phyloP scores from a whole-genome alignment of 495 filamentous ascomycete genomes.

The Saxophila tyrrhenica region DNA sequence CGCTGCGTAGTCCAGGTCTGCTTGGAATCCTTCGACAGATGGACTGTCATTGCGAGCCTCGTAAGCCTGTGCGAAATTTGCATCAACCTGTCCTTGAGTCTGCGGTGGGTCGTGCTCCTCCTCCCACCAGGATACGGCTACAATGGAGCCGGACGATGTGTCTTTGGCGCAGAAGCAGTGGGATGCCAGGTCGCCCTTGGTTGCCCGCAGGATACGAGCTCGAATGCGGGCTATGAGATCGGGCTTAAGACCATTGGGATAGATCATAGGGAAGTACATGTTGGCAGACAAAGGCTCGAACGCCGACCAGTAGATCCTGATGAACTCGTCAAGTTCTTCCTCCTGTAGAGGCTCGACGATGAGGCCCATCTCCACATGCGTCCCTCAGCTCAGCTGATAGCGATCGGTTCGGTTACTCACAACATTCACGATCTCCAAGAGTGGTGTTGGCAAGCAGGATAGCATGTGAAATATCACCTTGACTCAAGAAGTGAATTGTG shows the following conservation, averaged over 20 bases:
- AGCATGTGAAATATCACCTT: too few species aligned
- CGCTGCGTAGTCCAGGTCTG: neutral
- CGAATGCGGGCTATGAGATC: neutral
- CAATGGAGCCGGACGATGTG: constrained; percentile 3
- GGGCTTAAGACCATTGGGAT: constrained; percentile 2
- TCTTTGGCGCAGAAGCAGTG: constrained; percentile 10
- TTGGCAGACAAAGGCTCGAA: constrained; percentile 1
- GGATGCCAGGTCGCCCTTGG: constrained; percentile 3
- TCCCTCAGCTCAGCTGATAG: too few species aligned
- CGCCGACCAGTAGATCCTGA: constrained; percentile 7
- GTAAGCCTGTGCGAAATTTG: neutral
- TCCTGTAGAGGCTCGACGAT: constrained; percentile 1
- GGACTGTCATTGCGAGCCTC: neutral
- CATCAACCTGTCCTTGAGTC: neutral
- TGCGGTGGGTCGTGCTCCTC: neutral
- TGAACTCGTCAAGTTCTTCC: constrained; percentile 5
- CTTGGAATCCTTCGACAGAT: constrained; percentile 1
- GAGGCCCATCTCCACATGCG: neutral
- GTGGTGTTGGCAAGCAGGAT: too few species aligned
- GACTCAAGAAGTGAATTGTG: too few species aligned
- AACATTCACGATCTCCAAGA: too few species aligned
- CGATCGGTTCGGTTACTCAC: too few species aligned
- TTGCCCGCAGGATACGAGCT: neutral
- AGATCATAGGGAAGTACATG: constrained; percentile 9
- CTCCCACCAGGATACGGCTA: constrained; percentile 6